Conservation (phyloP, 1,284 basidiomycete species). For the Moesziomyces sp. region DNA sequence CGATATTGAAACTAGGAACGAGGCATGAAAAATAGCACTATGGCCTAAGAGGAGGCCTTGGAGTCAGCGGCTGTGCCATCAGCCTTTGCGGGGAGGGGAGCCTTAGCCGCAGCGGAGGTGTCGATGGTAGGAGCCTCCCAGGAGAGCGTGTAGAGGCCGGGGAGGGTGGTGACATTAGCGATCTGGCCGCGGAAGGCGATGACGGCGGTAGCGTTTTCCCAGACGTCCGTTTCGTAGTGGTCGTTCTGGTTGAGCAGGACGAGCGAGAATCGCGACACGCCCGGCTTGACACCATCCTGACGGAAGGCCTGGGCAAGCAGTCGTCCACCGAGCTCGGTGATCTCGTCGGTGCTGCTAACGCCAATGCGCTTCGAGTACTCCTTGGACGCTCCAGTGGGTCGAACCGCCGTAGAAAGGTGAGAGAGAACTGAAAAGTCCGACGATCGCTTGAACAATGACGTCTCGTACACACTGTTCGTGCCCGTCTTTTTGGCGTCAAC, state of each 20-base stretch:
- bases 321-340: slow-evolving; percentile 18
- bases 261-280: slow-evolving; percentile 36
- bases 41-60: too few species aligned
- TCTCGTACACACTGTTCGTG: slow-evolving; percentile 6
- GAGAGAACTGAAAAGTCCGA: slow-evolving; percentile 42
- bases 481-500: slow-evolving; percentile 36
- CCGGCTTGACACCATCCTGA: slow-evolving; percentile 32
- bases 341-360: slow-evolving; percentile 42
- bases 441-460: slow-evolving; percentile 29
- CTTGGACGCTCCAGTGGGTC: slow-evolving; percentile 20
- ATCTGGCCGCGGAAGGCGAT: slow-evolving; percentile 37
- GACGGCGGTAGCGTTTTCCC: slow-evolving; percentile 18
- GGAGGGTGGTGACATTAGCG: slow-evolving; percentile 33
- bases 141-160: slow-evolving; percentile 38
- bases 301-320: slow-evolving; percentile 44
- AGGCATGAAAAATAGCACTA: too few species aligned
- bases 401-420: slow-evolving; percentile 46
- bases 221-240: slow-evolving; percentile 44
- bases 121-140: slow-evolving; percentile 40
- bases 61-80: not conserved
- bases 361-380: slow-evolving; percentile 37
- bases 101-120: not conserved
- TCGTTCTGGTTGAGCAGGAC: slow-evolving; percentile 55
- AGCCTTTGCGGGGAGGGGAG: too few species aligned
- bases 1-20: too few species aligned